Evolutionary conservation across 2,329 filamentous ascomycete genomes (phyloP).

Genomic region (Ophiocordyceps camponoti-saundersi): DNA sequence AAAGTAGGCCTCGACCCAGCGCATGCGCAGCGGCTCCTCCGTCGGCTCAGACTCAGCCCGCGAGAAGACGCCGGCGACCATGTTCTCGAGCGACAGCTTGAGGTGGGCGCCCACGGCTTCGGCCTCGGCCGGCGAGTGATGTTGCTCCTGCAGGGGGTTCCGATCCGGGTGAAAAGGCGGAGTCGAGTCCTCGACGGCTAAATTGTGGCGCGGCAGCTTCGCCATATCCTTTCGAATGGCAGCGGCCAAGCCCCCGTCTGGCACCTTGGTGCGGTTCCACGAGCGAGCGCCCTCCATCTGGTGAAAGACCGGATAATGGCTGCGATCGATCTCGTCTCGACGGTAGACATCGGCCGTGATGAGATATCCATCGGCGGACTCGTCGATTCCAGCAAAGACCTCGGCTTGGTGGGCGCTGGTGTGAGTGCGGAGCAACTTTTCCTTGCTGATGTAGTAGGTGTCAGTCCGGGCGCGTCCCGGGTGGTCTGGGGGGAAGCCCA

Average conservation of each 20-base stretch:
- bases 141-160: slow-evolving; percentile 63
- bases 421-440: slow-evolving; percentile 77
- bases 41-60: slow-evolving; percentile 46
- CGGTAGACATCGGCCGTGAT: slow-evolving; percentile 92
- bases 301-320: slow-evolving; percentile 93
- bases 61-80: slow-evolving; percentile 80
- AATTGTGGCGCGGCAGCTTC: slow-evolving; percentile 52
- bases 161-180: slow-evolving; percentile 58
- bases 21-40: slow-evolving; percentile 58
- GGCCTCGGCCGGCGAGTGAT: slow-evolving; percentile 60
- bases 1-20: slow-evolving; percentile 96
- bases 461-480: slow-evolving; percentile 76
- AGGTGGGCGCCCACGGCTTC: slow-evolving; percentile 72
- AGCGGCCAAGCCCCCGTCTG: slow-evolving; percentile 39
- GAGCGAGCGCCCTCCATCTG: slow-evolving; percentile 93
- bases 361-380: slow-evolving; percentile 64
- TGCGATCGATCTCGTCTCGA: slow-evolving; percentile 83
- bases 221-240: slow-evolving; percentile 56
- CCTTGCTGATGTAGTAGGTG: slow-evolving; percentile 85
- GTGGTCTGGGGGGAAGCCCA: slow-evolving; percentile 79
- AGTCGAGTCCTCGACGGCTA: slow-evolving; percentile 71
- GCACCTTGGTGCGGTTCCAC: slow-evolving; percentile 57
- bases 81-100: slow-evolving; percentile 74
- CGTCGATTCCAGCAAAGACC: slow-evolving; percentile 44
- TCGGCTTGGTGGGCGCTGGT: slow-evolving; percentile 87